These are phyloP conservation scores for Leucocoprinus leucothites DNA, from an alignment of 768 basidiomycete genomes.

Conservation along the genomic window DNA sequence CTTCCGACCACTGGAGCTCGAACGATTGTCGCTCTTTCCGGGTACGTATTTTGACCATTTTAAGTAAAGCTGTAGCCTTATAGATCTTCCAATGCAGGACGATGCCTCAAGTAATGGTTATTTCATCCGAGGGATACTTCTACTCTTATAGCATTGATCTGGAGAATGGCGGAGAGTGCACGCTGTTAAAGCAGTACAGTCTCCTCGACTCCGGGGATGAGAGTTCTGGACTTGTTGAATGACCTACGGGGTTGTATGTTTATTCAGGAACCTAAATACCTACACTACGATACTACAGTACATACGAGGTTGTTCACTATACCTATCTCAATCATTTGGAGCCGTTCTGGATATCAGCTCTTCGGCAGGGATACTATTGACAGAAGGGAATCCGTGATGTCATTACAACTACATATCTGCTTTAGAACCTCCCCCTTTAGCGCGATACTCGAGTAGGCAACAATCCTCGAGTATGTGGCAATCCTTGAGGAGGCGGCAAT, in stretches of 20 bases:
- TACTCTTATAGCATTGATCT: constrained; percentile 96
- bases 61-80: background rate
- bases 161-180: constrained; percentile 94
- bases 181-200: constrained; percentile 91
- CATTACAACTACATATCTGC: no score
- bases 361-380: no score
- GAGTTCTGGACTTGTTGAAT: background rate
- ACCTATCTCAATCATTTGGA: no score
- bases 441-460: no score
- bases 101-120: constrained; percentile 95
- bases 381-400: no score
- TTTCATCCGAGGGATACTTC: constrained; percentile 93
- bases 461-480: no score
- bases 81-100: constrained; percentile 45
- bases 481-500: no score
- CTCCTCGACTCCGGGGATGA: constrained; percentile 11
- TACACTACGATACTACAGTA: no score
- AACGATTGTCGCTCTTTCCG: constrained; percentile 86
- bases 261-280: no score
- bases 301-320: no score
- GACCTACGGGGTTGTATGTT: background rate
- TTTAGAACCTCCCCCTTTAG: no score
- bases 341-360: no score
- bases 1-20: constrained; percentile 75
- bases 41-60: constrained; percentile 57